These are phyloP conservation scores for Penicillium nordicum DNA, from an alignment of 2,329 filamentous ascomycete species.

Conservation along the genomic window DNA sequence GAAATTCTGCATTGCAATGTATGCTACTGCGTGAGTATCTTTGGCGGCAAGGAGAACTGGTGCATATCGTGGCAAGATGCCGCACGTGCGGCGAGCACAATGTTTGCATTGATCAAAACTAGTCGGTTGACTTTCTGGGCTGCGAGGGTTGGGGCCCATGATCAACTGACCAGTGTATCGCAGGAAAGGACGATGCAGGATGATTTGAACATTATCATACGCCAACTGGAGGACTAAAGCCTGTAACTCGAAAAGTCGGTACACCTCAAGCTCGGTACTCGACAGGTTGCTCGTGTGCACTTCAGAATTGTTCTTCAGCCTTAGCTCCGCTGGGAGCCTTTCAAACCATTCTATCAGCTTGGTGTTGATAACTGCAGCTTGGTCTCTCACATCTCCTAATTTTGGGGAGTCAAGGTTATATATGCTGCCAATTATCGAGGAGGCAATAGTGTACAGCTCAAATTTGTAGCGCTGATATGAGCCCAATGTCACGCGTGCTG, in stretches of 20 bases:
- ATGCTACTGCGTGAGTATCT: neutral
- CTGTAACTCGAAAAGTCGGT: constrained; percentile 1
- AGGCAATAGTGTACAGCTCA: neutral
- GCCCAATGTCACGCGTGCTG: neutral
- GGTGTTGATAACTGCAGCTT: neutral
- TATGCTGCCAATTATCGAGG: neutral
- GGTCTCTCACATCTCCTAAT: neutral
- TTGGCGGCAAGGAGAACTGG: neutral
- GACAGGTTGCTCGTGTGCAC: neutral
- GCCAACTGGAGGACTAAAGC: constrained; percentile 3
- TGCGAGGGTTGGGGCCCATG: neutral
- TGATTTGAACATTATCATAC: constrained; percentile 4
- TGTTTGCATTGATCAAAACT: neutral
- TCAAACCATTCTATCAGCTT: neutral
- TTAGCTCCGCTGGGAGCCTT: neutral
- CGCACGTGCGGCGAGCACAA: neutral
- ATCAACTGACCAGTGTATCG: neutral
- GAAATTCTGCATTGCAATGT: neutral
- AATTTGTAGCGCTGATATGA: neutral
- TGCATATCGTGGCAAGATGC: neutral
- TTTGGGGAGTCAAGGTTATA: neutral
- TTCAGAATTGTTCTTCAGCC: neutral
- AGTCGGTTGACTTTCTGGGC: neutral
- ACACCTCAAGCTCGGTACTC: neutral
- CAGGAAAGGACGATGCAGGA: neutral